Conservation (phyloP, 1,284 basidiomycete genomes). For the Trametes polyzona region DNA sequence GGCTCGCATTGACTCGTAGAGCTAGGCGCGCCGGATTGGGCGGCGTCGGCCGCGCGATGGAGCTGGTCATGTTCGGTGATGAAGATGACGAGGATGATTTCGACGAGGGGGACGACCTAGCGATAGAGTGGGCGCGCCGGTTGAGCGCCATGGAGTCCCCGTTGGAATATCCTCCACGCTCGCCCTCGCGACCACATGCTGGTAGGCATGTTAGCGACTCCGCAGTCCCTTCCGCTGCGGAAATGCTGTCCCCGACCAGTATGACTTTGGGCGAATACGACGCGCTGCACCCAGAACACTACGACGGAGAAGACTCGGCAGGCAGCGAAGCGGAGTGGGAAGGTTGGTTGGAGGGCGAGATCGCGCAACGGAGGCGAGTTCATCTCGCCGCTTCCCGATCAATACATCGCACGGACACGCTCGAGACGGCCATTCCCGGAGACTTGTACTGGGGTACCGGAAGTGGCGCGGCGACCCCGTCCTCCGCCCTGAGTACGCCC, state of each 20-base stretch:
- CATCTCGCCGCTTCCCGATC: not conserved
- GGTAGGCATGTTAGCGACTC: constrained; percentile 24
- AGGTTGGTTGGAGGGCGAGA: constrained; percentile 55
- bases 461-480: not conserved
- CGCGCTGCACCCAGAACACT: constrained; percentile 31
- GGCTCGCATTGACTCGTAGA: constrained; percentile 47
- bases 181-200: constrained; percentile 13
- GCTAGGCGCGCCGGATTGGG: constrained; percentile 62
- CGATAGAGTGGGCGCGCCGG: constrained; percentile 22
- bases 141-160: constrained; percentile 16
- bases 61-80: constrained; percentile 46
- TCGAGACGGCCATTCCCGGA: constrained; percentile 11
- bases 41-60: constrained; percentile 54
- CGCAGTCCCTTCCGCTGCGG: constrained; percentile 16
- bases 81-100: constrained; percentile 24
- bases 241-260: not conserved
- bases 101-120: constrained; percentile 10
- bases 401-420: constrained; percentile 9
- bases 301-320: constrained; percentile 44
- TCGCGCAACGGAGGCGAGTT: constrained; percentile 40
- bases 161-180: not conserved
- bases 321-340: constrained; percentile 64
- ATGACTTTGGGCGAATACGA: constrained; percentile 20
- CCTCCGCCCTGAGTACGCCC: not conserved
- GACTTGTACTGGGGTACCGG: constrained; percentile 7